These are phyloP conservation scores for Saturnispora dispora DNA, from an alignment of 805 yeast species.

Conservation along the genomic window DNA sequence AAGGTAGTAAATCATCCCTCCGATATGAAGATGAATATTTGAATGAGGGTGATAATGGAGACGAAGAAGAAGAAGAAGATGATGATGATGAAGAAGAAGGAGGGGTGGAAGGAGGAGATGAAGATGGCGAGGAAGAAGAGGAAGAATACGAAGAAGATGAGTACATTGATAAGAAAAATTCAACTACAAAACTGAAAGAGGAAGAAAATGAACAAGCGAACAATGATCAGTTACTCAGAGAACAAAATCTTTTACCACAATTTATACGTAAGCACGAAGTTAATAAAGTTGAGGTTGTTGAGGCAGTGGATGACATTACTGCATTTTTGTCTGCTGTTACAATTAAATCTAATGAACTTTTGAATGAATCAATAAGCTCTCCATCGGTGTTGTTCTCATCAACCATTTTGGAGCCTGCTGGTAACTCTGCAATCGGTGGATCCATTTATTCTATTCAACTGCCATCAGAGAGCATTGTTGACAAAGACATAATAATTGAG, in stretches of 20 bases:
- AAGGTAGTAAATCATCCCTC: not conserved
- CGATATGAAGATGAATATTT: not conserved
- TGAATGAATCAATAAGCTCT: not conserved
- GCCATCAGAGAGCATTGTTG: constrained; percentile 34
- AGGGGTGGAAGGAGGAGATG: constrained; percentile 7
- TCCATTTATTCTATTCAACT: constrained; percentile 36
- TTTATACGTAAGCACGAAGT: constrained; percentile 18
- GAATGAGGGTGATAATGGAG: constrained; percentile 2
- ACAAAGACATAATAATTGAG: constrained; percentile 36
- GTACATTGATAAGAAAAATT: not conserved
- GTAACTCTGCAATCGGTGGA: constrained; percentile 25
- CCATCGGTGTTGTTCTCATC: constrained; percentile 15
- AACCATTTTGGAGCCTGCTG: constrained; percentile 27
- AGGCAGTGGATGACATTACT: constrained; percentile 23
- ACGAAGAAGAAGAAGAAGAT: constrained; percentile 7
- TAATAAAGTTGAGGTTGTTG: constrained; percentile 14
- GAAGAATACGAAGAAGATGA: not conserved
- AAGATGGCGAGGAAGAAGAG: constrained; percentile 9
- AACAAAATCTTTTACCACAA: constrained; percentile 16
- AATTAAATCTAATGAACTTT: constrained; percentile 1
- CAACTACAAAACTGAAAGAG: not conserved
- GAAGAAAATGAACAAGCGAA: constrained; percentile 6
- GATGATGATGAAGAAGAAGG: constrained; percentile 2
- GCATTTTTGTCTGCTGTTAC: constrained; percentile 23
- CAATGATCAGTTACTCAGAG: not conserved